Evolutionary conservation across 257 asterid species (phyloP).

Genomic region (Petunia secreta): DNA sequence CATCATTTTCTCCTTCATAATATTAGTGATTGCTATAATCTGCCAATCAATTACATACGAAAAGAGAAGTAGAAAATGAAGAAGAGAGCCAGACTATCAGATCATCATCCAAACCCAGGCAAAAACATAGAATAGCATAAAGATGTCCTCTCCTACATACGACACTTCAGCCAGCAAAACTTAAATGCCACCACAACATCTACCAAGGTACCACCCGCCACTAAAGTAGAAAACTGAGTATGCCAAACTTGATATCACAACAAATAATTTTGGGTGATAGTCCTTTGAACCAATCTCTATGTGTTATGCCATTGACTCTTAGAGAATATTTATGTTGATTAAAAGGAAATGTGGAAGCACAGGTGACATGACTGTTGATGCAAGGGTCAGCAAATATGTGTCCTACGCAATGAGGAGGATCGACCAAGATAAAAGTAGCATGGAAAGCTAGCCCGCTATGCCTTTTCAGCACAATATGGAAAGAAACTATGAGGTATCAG

Average conservation of each 20-base stretch:
- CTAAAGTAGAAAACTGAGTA: neutral
- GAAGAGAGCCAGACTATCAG: neutral
- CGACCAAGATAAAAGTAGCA: neutral
- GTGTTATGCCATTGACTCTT: neutral
- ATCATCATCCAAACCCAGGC: neutral
- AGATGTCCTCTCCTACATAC: neutral
- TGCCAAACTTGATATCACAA: conserved; percentile 10
- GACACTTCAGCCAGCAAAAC: neutral
- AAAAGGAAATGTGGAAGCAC: neutral
- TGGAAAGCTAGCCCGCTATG: neutral
- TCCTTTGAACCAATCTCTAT: neutral
- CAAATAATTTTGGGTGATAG: neutral
- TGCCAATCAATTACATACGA: neutral
- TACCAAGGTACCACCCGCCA: neutral
- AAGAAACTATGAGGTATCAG: neutral
- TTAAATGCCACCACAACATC: conserved; percentile 8
- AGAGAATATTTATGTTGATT: neutral
- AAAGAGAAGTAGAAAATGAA: neutral
- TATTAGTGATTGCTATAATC: neutral
- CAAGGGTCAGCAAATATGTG: neutral
- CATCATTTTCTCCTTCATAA: neutral
- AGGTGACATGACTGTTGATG: neutral
- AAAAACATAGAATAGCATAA: neutral
- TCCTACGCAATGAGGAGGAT: neutral
- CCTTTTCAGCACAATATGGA: neutral